Conservation (phyloP, 305 asterid species). For the Ilex paraguariensis region DNA sequence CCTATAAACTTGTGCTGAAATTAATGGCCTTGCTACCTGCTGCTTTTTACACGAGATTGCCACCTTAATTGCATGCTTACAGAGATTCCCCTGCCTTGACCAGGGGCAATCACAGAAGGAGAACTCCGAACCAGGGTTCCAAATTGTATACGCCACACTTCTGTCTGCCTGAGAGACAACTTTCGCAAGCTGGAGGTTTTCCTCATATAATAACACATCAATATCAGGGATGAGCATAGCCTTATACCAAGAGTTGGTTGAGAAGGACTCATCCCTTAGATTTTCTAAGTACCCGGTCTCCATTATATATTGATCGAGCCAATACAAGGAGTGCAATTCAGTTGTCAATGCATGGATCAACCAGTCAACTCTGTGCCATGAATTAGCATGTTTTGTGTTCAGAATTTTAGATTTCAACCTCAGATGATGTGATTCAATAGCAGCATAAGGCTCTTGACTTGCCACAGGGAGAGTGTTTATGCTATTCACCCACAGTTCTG, state of each 20-base stretch:
- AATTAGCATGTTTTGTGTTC: constrained; percentile 15
- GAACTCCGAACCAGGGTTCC: constrained; percentile 55
- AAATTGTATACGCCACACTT: constrained; percentile 30
- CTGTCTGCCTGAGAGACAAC: constrained; percentile 44
- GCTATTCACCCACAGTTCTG: constrained; percentile 43
- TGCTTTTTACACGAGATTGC: constrained; percentile 30
- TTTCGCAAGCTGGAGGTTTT: constrained; percentile 42
- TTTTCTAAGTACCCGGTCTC: constrained; percentile 41
- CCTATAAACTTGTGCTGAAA: constrained; percentile 41
- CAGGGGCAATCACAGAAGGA: constrained; percentile 46
- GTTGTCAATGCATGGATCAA: constrained; percentile 41
- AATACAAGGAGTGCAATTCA: constrained; percentile 45
- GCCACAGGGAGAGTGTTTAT: constrained; percentile 38
- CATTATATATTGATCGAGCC: constrained; percentile 38
- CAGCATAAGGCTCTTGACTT: constrained; percentile 31
- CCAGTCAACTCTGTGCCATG: constrained; percentile 34
- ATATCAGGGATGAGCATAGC: constrained; percentile 40
- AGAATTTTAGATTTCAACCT: constrained; percentile 30
- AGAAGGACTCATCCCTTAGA: constrained; percentile 30
- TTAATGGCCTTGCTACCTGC: constrained; percentile 39
- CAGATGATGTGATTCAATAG: constrained; percentile 35
- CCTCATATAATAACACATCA: constrained; percentile 38
- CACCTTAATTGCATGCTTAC: constrained; percentile 36
- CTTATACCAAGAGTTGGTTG: constrained; percentile 36
- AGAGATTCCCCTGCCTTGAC: constrained; percentile 40